Percentiles rank a stretch among this genome's conserved stretches.
phyloP scores from a whole-genome alignment of 169 alveolate genomes.

The Amoebophrya sp. region DNA sequence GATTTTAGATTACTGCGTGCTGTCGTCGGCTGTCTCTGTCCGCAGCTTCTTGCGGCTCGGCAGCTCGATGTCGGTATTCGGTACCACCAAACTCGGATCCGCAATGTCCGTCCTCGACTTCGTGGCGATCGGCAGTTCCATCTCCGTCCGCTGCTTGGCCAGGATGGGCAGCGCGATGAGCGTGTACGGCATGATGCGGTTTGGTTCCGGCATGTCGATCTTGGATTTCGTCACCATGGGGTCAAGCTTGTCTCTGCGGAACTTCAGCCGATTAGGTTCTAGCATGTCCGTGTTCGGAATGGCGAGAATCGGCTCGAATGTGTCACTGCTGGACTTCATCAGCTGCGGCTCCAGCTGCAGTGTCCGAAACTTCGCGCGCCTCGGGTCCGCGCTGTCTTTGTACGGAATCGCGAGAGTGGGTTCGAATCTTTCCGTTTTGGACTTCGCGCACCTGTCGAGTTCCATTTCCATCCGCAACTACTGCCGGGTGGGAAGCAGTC shows the following conservation, averaged over 20 bases:
- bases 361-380: not conserved
- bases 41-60: slow-evolving; percentile 38
- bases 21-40: not conserved
- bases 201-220: not conserved
- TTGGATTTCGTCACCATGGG: not conserved
- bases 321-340: slow-evolving; percentile 23
- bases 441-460: not conserved
- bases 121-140: not conserved
- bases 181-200: not conserved
- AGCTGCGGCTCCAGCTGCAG: not conserved
- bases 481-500: not conserved
- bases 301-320: not conserved
- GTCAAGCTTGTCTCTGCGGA: not conserved
- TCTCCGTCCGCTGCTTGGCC: not conserved
- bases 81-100: slow-evolving; percentile 29
- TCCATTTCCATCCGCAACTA: not conserved
- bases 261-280: not conserved
- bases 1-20: slow-evolving; percentile 16
- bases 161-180: not conserved
- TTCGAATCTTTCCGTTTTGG: not conserved
- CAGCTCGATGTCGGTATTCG: slow-evolving; percentile 27
- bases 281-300: not conserved
- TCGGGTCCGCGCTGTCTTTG: not conserved
- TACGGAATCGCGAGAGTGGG: slow-evolving; percentile 32
- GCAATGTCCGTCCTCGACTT: slow-evolving; percentile 24